Percentiles rank a stretch among this genome's conserved stretches.
Evolutionary conservation across 2,329 filamentous ascomycete genomes (phyloP).

Genomic region (Dendryphion nanum): DNA sequence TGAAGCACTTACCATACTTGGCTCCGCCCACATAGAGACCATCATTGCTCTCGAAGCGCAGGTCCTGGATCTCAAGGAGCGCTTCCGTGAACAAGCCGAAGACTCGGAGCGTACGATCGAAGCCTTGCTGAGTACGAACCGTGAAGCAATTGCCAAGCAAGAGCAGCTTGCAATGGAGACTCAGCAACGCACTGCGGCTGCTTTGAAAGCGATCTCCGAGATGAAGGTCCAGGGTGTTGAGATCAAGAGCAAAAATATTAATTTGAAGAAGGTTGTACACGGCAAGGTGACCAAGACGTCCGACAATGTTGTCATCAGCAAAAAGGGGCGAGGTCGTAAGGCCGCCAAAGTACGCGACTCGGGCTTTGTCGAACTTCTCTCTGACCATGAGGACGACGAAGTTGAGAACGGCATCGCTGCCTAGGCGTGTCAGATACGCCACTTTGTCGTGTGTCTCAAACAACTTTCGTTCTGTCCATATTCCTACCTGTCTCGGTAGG

Average conservation of each 20-base stretch:
- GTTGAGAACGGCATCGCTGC: no score
- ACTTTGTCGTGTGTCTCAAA: no score
- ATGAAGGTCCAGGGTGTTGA: slow-evolving; percentile 34
- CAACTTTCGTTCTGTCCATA: no score
- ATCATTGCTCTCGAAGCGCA: slow-evolving; percentile 31
- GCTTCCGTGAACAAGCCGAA: slow-evolving; percentile 25
- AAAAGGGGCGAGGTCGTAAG: slow-evolving; percentile 17
- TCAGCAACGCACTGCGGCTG: slow-evolving; percentile 27
- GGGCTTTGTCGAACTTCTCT: slow-evolving; percentile 27
- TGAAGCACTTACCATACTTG: slow-evolving; percentile 33
- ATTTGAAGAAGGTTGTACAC: slow-evolving; percentile 25
- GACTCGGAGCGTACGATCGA: slow-evolving; percentile 33
- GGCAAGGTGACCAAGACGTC: slow-evolving; percentile 31
- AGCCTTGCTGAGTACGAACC: slow-evolving; percentile 24
- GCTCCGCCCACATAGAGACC: slow-evolving; percentile 30
- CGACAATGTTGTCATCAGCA: slow-evolving; percentile 32
- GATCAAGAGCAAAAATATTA: slow-evolving; percentile 22
- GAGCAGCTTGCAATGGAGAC: slow-evolving; percentile 25
- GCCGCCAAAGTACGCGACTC: slow-evolving; percentile 28
- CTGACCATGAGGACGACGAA: slow-evolving; percentile 16
- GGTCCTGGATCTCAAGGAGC: slow-evolving; percentile 32
- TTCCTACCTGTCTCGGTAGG: no score
- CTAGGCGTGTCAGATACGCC: no score
- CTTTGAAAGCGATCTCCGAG: slow-evolving; percentile 28
- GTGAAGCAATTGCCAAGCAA: slow-evolving; percentile 28